phyloP scores from a whole-genome alignment of 257 asterid genomes.

The Paraleonurus japonicus region DNA sequence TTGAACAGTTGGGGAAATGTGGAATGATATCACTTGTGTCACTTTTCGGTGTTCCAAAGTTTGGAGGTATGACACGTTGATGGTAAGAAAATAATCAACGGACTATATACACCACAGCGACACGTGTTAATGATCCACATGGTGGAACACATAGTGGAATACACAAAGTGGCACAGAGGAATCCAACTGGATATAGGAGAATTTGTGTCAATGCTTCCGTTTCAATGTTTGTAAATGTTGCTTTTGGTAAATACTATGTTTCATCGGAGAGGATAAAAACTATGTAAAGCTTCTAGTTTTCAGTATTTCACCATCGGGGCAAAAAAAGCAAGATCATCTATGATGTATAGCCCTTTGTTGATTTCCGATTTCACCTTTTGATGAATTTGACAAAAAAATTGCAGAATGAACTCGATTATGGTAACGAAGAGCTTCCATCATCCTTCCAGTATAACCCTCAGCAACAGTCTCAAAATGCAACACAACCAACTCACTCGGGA shows the following conservation, averaged over 20 bases:
- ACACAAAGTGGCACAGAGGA: too few relatives aligned
- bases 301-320: background rate
- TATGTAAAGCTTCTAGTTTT: background rate
- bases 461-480: constrained; percentile 38
- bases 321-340: background rate
- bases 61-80: too few relatives aligned
- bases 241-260: background rate
- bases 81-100: too few relatives aligned
- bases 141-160: too few relatives aligned
- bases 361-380: background rate
- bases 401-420: constrained; percentile 59
- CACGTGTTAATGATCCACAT: too few relatives aligned
- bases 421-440: constrained; percentile 43
- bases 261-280: background rate
- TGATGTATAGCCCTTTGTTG: background rate
- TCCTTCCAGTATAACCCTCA: constrained; percentile 39
- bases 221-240: background rate
- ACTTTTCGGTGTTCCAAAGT: too few relatives aligned
- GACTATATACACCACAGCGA: too few relatives aligned
- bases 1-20: background rate
- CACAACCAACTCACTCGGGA: constrained; percentile 32
- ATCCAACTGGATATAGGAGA: too few relatives aligned
- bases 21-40: too few relatives aligned
- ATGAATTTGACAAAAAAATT: constrained; percentile 5
- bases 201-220: background rate